Conservation (phyloP, 495 filamentous ascomycete genomes). For the Lepidopterella palustris region DNA sequence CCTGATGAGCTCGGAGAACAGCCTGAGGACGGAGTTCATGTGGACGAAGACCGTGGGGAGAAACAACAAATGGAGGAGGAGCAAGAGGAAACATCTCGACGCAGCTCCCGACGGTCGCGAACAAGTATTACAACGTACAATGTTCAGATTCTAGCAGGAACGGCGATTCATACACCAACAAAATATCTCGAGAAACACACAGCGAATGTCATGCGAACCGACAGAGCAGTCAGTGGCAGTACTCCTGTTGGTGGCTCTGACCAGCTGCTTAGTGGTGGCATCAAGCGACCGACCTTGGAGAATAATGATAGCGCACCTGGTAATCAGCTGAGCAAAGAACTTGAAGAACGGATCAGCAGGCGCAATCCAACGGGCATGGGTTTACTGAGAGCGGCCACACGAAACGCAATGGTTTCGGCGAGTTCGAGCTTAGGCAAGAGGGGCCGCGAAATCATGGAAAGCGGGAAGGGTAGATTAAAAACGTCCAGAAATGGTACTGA, state of each 20-base stretch:
- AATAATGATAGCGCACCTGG: neutral
- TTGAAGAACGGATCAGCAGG: constrained; percentile 6
- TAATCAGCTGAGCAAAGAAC: neutral
- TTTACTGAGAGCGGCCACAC: constrained; percentile 21
- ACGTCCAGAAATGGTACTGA: constrained; percentile 17
- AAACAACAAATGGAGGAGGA: neutral
- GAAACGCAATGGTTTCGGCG: constrained; percentile 17
- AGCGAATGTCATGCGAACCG: neutral
- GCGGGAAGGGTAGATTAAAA: constrained; percentile 38
- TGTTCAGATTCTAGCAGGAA: constrained; percentile 16
- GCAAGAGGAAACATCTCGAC: neutral
- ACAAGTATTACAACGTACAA: constrained; percentile 17
- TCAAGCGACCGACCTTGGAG: neutral
- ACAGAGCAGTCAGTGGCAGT: neutral
- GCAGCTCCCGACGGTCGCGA: neutral
- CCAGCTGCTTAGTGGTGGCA: neutral
- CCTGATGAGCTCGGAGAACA: neutral
- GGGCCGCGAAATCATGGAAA: constrained; percentile 41
- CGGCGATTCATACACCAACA: constrained; percentile 1
- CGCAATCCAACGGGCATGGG: constrained; percentile 2
- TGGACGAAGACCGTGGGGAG: no score
- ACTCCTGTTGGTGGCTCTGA: neutral
- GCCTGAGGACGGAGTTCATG: neutral
- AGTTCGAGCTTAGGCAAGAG: constrained; percentile 50
- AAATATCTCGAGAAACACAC: constrained; percentile 2